Evolutionary conservation across 2,329 filamentous ascomycete genomes (phyloP), one percentile per base, ranked within the genome.

Genomic region (Epichloe gansuensis): DNA sequence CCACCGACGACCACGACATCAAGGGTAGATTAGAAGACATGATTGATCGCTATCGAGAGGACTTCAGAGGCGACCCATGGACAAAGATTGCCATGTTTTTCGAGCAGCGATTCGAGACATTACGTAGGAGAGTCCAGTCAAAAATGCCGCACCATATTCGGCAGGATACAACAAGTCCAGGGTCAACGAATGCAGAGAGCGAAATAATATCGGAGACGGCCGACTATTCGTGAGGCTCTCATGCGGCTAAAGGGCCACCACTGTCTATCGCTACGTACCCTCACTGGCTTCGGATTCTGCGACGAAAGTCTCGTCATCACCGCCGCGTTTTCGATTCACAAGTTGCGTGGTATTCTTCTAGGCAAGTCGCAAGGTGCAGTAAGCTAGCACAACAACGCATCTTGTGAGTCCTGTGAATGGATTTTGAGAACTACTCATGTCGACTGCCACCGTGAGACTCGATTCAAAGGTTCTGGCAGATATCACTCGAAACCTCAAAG

Each of bases 11-110:
- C 35, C 43, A 13, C 21, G 17, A 47, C 11, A 35, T 40, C 1
- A 53, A 50, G 25, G 15, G 35, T 1, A 47, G n/a, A 39, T 15
- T 53, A 8, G 51, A 53, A 23, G 41, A 53, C 5, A 50, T 53
- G 51, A 53, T 53, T 21, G 43, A 50, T 27, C 36, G 6, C 3
- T 53, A 53, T 38, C 51, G 51, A 8, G 47, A 50, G 15, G 45
- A 53, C 17, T 51, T 53, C 40, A 49, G 45, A 43, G 52, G 49
- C 17, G 34, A 53, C 23, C 25, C 43, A 6, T 51, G 52, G 52
- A 51, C 49, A n/a, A 35, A 49, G 15, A 9, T 51, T n/a, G 52
- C 39, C 21, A 36, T 49, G 13, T 51, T 49, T 4, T 53, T 51
- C 34, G 40, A 45, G 40, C 49, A 51, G 8, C 49, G 52, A 25